Evolutionary conservation across 1,284 basidiomycete genomes (phyloP).

Genomic region (Sanguinoderma infundibulare): DNA sequence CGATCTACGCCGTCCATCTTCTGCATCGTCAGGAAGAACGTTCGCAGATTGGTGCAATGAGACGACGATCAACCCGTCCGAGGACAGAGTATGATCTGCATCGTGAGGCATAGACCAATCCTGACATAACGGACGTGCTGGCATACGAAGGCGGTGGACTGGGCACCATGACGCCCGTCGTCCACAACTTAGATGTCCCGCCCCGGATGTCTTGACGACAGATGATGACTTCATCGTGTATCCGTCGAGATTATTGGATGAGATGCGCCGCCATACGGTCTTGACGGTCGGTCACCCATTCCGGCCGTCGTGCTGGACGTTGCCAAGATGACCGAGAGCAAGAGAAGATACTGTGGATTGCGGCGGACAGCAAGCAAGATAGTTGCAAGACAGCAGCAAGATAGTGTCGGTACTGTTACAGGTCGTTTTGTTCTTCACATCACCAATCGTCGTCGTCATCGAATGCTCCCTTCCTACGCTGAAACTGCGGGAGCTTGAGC

Average conservation of each 20-base stretch:
- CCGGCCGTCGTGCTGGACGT: background rate
- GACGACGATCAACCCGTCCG: too few relatives aligned
- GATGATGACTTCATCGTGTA: background rate
- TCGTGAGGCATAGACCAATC: too few relatives aligned
- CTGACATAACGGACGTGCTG: too few relatives aligned
- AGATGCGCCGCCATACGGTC: background rate
- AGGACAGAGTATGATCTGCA: too few relatives aligned
- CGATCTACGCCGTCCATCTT: too few relatives aligned
- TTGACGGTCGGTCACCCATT: background rate
- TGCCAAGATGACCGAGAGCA: background rate
- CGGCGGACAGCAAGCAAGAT: background rate
- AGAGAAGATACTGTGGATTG: background rate
- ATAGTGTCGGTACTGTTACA: background rate
- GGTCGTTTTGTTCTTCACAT: background rate
- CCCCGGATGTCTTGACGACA: background rate
- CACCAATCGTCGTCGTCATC: constrained; percentile 75
- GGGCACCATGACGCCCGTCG: background rate
- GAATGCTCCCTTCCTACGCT: constrained; percentile 66
- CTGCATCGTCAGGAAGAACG: too few relatives aligned
- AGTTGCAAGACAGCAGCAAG: too few relatives aligned
- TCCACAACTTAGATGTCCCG: background rate
- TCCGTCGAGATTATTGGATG: background rate
- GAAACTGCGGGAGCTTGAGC: constrained; percentile 55
- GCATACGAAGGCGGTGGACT: background rate
- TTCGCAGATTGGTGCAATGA: too few relatives aligned